Evolutionary conservation across 83 land plant genomes (phyloP), one percentile per base, ranked within the genome.

Genomic region (Picea abies): DNA sequence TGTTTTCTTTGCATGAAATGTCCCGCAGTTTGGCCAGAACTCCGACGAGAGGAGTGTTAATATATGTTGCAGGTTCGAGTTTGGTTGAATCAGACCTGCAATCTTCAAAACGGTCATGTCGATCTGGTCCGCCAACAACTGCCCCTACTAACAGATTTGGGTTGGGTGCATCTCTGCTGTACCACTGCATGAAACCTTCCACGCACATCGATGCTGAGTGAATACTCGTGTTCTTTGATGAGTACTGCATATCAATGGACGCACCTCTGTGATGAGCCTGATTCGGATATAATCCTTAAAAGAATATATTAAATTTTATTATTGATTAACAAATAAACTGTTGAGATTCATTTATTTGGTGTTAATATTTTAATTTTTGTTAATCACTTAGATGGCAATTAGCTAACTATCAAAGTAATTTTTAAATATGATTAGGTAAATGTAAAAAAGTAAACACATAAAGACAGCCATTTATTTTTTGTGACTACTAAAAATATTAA

Each of bases 91-190:
- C 82, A 58, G 79, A 85, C 8, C 98, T 85, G 15, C 63, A 72
- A 60, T 97, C 99, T 5, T 84, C 63, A 86, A 95, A 97, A 41
- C 85, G 84, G 79, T 97, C 99, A 29, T 82, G 6, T 41, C 49
- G 37, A 79, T 95, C 96, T 0, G 98, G 99, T 4, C 99, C 98
- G 0, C 98, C 98, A 0, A 97, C 93, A 29, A 95, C 87, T 82
- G 98, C 99, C 0, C 99, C 98, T 0, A 92, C 90, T 15, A 95
- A 87, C 76, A 85, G 90, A 65, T 97, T 92, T 7, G 94, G 93
- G 84, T 95, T 97, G 14, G 95, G 91, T 2, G 68, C 39, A n/a
- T 67, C 56, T 14, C 84, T 86, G 29, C 79, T 76, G 80, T 76
- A 88, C 96, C 96, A 97, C 17, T 81, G 3, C 19, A 76, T 81